A percentile compares a stretch with the other conserved stretches of the same genome.
Conservation (phyloP, 2,329 filamentous ascomycete genomes). For the Cercospora brassicicola region DNA sequence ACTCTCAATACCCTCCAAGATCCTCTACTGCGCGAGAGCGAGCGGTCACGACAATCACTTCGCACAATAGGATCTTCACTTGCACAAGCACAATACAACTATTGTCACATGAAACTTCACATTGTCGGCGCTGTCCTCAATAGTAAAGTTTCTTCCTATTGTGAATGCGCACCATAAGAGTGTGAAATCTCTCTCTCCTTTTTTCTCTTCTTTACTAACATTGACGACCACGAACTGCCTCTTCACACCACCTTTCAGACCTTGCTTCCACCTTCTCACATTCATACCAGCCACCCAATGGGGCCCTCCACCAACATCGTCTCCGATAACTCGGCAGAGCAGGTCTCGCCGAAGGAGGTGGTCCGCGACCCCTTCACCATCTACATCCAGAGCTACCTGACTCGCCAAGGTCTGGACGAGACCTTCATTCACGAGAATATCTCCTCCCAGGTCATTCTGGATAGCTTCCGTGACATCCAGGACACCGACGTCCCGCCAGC, state of each 20-base stretch:
- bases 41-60: background rate
- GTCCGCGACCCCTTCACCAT: background rate
- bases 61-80: conserved; percentile 2
- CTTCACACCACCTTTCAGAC: background rate
- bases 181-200: background rate
- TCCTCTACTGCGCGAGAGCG: background rate
- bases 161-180: background rate
- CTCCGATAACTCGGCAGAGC: background rate
- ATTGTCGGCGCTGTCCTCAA: background rate
- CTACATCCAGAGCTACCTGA: conserved; percentile 1
- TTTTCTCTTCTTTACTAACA: background rate
- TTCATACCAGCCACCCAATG: conserved; percentile 4
- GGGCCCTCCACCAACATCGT: background rate
- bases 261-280: background rate
- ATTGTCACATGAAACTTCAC: conserved; percentile 1
- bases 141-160: background rate
- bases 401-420: conserved; percentile 1
- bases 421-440: conserved; percentile 4
- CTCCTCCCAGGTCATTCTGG: background rate
- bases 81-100: background rate
- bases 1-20: too few relatives aligned
- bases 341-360: conserved; percentile 2
- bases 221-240: background rate
- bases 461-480: background rate
- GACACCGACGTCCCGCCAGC: background rate